These are phyloP conservation scores for Canavalia ensiformis DNA, from an alignment of 306 rosid species.

Conservation along the genomic window DNA sequence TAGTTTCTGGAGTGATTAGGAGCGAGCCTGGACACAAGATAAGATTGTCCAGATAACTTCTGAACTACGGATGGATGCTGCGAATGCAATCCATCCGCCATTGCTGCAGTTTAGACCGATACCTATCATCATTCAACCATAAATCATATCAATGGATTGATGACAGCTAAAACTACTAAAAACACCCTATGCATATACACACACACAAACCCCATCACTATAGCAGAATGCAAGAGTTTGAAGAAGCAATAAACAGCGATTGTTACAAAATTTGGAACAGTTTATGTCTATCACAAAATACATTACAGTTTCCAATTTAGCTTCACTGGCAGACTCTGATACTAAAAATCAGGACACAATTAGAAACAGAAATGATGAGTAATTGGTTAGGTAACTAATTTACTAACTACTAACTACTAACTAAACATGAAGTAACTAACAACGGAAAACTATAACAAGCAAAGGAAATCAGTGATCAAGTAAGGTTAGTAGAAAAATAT, in stretches of 20 bases:
- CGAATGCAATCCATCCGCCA: conserved; percentile 60
- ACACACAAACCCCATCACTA: not conserved
- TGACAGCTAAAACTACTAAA: not conserved
- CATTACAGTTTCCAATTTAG: not conserved
- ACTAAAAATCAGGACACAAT: conserved; percentile 18
- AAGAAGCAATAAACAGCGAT: not conserved
- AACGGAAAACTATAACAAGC: not conserved
- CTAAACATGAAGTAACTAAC: not conserved
- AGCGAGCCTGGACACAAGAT: conserved; percentile 65
- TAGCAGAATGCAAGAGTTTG: not conserved
- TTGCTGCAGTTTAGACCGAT: conserved; percentile 52
- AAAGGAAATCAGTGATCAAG: not conserved
- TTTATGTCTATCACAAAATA: not conserved
- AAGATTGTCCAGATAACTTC: conserved; percentile 70
- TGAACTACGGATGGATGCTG: conserved; percentile 67
- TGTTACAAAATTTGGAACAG: not conserved
- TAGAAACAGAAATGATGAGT: not conserved
- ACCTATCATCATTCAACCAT: conserved; percentile 54
- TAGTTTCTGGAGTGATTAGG: conserved; percentile 51
- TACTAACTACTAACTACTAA: too few relatives aligned
- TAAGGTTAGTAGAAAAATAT: not conserved
- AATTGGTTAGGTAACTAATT: not conserved
- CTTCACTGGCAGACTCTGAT: not conserved
- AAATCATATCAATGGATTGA: conserved; percentile 2
- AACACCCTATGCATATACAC: not conserved